Base-by-base conservation (phyloP, 805 yeast genomes). In the Cyberlindnera samutprakarnensis region DNA sequence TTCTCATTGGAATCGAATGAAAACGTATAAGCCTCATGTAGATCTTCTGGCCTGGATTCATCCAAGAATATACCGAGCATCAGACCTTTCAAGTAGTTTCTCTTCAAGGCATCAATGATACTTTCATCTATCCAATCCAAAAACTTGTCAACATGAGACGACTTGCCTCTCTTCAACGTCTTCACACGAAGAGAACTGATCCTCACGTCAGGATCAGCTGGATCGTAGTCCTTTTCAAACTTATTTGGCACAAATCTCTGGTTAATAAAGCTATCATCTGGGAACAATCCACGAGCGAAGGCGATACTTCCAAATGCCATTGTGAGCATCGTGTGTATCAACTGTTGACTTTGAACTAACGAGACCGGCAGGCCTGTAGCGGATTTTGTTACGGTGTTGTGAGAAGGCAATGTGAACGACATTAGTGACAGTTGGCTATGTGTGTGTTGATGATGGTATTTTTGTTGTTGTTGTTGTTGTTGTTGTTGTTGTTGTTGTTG, bases 291-390 rank as follows among this genome's bases (percentile, higher is more conserved):
- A 36, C 82, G 57, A 12, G 75, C 51, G 42, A 64, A 76, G 2
- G 77, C 66, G 18, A 76, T 54, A 43, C 80, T 72, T 2, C 80
- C 76, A 41, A 75, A 58, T 0, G 78, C 63, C 63, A 72, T 70
- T 0, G 62, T 51, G 13, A 75, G 40, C 52, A 72, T 59, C 2
- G 74, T 61, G 32, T 70, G 65, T 6, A 73, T 56, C 33, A 70
- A 48, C 41, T 62, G 64, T 32, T 64, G 68, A 18, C 73, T 65
- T 38, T 64, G 67, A 21, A 56, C 64, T 2, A 47, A 42, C 1
- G 61, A 53, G 16, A 61, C 44, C 12, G 36, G 42, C 5, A 22
- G 14, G 26, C 19, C 21, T 12, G 24, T 18, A 5, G 24, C 18
- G 12, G 31, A 12, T 12, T 22, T 28, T 11, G 25, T 13, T 5